These are phyloP conservation scores for Prunus mongolica DNA, from an alignment of 306 rosid genomes.

Conservation along the genomic window DNA sequence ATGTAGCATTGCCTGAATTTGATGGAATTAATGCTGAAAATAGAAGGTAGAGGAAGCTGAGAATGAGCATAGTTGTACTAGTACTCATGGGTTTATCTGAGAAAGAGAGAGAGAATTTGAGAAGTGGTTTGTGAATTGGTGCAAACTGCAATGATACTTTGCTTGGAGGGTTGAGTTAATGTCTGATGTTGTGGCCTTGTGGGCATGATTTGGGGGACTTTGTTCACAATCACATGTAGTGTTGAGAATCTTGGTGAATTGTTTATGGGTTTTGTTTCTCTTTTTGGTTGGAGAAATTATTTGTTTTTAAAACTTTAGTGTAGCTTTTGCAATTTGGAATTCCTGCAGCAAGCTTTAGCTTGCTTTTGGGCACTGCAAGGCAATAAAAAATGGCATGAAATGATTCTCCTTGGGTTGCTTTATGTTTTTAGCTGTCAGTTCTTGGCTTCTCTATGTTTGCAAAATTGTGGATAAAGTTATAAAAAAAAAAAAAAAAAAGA, in stretches of 20 bases:
- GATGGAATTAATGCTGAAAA: constrained; percentile 19
- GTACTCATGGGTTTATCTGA: constrained; percentile 35
- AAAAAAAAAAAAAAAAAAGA: too few relatives aligned
- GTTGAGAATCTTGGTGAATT: constrained; percentile 57
- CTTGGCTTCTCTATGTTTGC: constrained; percentile 11
- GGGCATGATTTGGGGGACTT: constrained; percentile 39
- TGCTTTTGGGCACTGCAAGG: constrained; percentile 28
- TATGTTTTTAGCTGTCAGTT: constrained; percentile 7
- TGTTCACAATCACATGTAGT: constrained; percentile 40
- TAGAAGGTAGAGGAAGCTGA: constrained; percentile 17
- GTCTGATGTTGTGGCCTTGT: constrained; percentile 1
- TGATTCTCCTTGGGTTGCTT: constrained; percentile 23
- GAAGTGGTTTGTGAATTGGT: background rate
- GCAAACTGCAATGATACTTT: constrained; percentile 42
- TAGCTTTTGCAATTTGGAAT: constrained; percentile 30
- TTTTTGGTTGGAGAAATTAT: constrained; percentile 22
- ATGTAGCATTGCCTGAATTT: constrained; percentile 21
- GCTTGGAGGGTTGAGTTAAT: constrained; percentile 20
- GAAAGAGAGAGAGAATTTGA: background rate
- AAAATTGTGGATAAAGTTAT: too few relatives aligned
- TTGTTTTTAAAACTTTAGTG: constrained; percentile 2
- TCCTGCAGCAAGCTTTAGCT: constrained; percentile 33
- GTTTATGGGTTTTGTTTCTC: constrained; percentile 31
- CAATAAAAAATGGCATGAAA: constrained; percentile 1
- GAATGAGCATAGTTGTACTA: constrained; percentile 21